A percentile compares a stretch with the other conserved stretches of the same genome.
These are phyloP conservation scores for Suillus sp. DNA, from an alignment of 768 basidiomycete species.

Conservation along the genomic window DNA sequence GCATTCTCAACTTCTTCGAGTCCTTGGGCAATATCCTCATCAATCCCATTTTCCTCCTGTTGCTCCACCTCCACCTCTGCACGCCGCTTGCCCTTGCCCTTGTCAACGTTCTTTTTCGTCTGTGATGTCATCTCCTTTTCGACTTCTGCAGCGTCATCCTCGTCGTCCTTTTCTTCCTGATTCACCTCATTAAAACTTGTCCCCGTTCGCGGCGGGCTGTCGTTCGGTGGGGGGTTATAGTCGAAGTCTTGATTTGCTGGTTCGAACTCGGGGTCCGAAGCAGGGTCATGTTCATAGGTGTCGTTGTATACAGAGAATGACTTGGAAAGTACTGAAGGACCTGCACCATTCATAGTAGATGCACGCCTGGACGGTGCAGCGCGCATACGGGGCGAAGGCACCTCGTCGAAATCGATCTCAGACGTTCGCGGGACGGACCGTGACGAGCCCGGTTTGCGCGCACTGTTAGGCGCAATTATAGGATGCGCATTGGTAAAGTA, in stretches of 20 bases:
- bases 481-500: constrained; percentile 39
- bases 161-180: constrained; percentile 49
- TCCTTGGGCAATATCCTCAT: constrained; percentile 46
- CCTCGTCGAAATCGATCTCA: constrained; percentile 60
- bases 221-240: constrained; percentile 24
- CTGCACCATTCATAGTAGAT: constrained; percentile 36
- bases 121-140: constrained; percentile 35
- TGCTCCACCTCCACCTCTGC: constrained; percentile 26
- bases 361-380: constrained; percentile 30
- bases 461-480: constrained; percentile 41
- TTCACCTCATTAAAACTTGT: constrained; percentile 51
- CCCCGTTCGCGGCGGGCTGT: constrained; percentile 31
- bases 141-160: constrained; percentile 30
- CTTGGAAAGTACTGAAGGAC: constrained; percentile 37
- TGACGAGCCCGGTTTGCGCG: constrained; percentile 39
- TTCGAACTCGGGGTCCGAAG: constrained; percentile 29
- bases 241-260: constrained; percentile 32
- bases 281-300: constrained; percentile 18
- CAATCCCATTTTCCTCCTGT: constrained; percentile 31
- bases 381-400: constrained; percentile 58
- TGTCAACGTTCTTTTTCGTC: constrained; percentile 30
- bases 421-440: constrained; percentile 54
- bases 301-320: constrained; percentile 19
- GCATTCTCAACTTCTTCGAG: constrained; percentile 51
- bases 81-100: constrained; percentile 48